Evolutionary conservation across 306 rosid genomes (phyloP).

Genomic region (Inga oerstediana): DNA sequence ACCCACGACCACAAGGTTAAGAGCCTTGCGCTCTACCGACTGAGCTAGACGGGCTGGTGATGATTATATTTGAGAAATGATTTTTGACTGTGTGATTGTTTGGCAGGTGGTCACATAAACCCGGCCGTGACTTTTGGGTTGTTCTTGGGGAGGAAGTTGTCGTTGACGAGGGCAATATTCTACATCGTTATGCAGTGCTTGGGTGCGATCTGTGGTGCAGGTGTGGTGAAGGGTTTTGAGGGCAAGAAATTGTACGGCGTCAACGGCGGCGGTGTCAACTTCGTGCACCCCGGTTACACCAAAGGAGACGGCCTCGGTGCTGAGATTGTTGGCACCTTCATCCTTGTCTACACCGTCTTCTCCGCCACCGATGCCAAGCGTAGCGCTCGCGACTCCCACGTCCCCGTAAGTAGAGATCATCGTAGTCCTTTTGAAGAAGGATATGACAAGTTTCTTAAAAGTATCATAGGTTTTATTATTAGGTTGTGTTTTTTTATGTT

Average conservation of each 20-base stretch:
- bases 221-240: slow-evolving; percentile 58
- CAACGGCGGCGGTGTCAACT: slow-evolving; percentile 37
- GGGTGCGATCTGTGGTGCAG: slow-evolving; percentile 56
- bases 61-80: not conserved
- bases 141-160: slow-evolving; percentile 50
- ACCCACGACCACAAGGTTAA: not conserved
- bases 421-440: no score
- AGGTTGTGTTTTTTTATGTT: not conserved
- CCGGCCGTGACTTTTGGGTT: slow-evolving; percentile 56
- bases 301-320: slow-evolving; percentile 61
- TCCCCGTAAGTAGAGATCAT: slow-evolving; percentile 44
- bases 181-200: slow-evolving; percentile 55
- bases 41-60: not conserved
- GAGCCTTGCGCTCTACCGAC: not conserved
- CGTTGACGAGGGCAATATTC: slow-evolving; percentile 44
- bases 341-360: slow-evolving; percentile 61
- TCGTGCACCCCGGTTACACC: slow-evolving; percentile 46
- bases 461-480: not conserved
- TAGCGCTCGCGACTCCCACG: slow-evolving; percentile 60
- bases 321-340: slow-evolving; percentile 55
- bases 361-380: slow-evolving; percentile 63
- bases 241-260: slow-evolving; percentile 25
- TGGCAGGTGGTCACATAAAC: slow-evolving; percentile 56
- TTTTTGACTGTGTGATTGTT: not conserved
- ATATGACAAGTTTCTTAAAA: no score